Conservation (phyloP, 257 asterid genomes). For the Primulina eburnea region DNA sequence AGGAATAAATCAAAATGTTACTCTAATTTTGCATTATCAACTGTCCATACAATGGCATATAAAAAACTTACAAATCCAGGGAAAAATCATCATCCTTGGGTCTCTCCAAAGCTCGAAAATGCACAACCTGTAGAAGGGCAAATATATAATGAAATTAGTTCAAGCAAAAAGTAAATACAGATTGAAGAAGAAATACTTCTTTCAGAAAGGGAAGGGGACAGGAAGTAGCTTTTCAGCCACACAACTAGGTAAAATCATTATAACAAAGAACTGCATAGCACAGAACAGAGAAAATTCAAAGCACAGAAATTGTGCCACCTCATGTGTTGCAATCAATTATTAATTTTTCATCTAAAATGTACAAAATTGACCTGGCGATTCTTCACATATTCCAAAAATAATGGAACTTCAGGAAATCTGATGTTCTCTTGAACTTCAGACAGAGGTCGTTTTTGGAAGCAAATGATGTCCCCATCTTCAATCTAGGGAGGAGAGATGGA, state of each 20-base stretch:
- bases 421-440: conserved; percentile 60
- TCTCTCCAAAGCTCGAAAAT: conserved; percentile 81
- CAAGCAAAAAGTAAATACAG: background rate
- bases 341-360: background rate
- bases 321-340: background rate
- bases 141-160: conserved; percentile 14
- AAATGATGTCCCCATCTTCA: conserved; percentile 96
- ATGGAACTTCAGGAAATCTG: conserved; percentile 82
- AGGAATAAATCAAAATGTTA: conserved; percentile 22
- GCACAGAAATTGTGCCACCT: background rate
- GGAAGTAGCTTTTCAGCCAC: conserved; percentile 6
- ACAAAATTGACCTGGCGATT: conserved; percentile 78
- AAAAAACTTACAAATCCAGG: conserved; percentile 78
- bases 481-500: conserved; percentile 40
- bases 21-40: conserved; percentile 19
- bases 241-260: conserved; percentile 16
- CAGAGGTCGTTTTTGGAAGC: conserved; percentile 74
- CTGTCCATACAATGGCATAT: conserved; percentile 15
- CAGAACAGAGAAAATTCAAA: background rate
- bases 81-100: conserved; percentile 93
- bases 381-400: conserved; percentile 82
- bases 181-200: conserved; percentile 1
- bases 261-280: background rate
- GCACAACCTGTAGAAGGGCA: conserved; percentile 63
- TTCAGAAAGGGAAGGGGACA: background rate